Conservation (phyloP, 805 yeast genomes). For the Ogataea nonfermentans region DNA sequence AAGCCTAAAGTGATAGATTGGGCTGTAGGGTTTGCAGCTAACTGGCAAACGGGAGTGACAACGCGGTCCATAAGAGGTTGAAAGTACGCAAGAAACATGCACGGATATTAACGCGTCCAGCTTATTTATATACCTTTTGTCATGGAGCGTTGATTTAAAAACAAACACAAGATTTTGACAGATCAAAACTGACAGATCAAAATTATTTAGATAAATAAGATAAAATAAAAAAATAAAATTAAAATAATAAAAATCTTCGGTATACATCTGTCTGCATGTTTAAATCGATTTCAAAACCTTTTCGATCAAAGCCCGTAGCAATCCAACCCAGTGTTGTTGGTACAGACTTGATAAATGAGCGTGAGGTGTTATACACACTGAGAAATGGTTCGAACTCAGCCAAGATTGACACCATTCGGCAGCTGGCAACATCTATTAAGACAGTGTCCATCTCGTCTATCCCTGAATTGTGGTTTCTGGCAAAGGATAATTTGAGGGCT, state of each 20-base stretch:
- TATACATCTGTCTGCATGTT: too few species aligned
- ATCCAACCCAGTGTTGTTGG: slow-evolving; percentile 33
- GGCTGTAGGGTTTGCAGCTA: slow-evolving; percentile 15
- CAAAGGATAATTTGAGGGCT: slow-evolving; percentile 49
- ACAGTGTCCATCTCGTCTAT: slow-evolving; percentile 55
- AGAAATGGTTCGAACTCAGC: slow-evolving; percentile 24
- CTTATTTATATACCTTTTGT: slow-evolving; percentile 1
- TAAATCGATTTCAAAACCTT: slow-evolving; percentile 27
- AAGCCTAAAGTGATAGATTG: slow-evolving; percentile 20
- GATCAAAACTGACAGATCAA: slow-evolving; percentile 3
- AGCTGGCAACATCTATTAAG: slow-evolving; percentile 49
- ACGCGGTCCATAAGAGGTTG: slow-evolving; percentile 5
- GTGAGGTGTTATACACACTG: slow-evolving; percentile 20
- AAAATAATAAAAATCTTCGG: neutral
- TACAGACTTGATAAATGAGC: slow-evolving; percentile 22
- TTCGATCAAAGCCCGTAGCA: slow-evolving; percentile 16
- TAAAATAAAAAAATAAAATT: slow-evolving; percentile 1
- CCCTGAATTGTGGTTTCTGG: slow-evolving; percentile 75
- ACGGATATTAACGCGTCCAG: neutral
- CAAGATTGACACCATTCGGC: slow-evolving; percentile 50
- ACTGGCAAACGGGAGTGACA: slow-evolving; percentile 4
- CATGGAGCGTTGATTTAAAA: neutral
- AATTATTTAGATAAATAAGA: slow-evolving; percentile 1
- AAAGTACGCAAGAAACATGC: neutral
- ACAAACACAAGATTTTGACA: slow-evolving; percentile 7